Evolutionary conservation across 2,329 filamentous ascomycete species (phyloP), one percentile per base, ranked within the genome.

Genomic region (Pseudophaeomoniella oleicola): DNA sequence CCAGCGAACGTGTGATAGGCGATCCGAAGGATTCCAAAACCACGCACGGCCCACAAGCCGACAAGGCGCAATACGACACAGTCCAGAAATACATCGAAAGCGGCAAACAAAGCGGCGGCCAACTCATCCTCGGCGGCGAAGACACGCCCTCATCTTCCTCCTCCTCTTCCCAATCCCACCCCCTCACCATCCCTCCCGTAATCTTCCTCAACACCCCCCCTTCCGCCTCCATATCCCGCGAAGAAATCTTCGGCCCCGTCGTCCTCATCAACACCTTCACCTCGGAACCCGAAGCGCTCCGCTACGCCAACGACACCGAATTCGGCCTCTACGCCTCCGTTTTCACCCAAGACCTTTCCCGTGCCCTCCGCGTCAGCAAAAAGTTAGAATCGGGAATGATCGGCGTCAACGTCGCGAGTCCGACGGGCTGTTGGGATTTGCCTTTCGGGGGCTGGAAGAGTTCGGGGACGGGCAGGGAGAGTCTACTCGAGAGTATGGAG

Each of bases 211-310:
- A 46, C 22, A 30, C 37, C 10, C 18, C 37, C 15, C 9, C 6
- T 6, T 6, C 6, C n/a, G 6, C 22, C n/a, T n/a, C 6, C 9
- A n/a, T 27, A 6, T 9, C n/a, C 9, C 67, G 68, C 42, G 75
- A 82, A 49, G 80, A 85, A 51, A 79, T 81, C 34, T 85, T 85
- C 53, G 80, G 79, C 18, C 80, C 80, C 4, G 78, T 82, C 15
- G 73, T 78, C 50, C 69, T 76, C 34, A 69, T 84, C 44, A 67
- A 71, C 42, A 75, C 73, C 6, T 48, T 63, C 37, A 50, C 57
- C 3, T 54, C 48, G 2, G 60, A 63, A 31, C 55, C 57, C 19
- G 58, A 65, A 32, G 59, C 51, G 0, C 43, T 63, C 16, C 42
- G 45, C 11, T 41, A 57, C 17, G 59, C 59, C 19, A 64, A 65